phyloP scores from a whole-genome alignment of 345 rosid species.

The Ailanthus altissimus region DNA sequence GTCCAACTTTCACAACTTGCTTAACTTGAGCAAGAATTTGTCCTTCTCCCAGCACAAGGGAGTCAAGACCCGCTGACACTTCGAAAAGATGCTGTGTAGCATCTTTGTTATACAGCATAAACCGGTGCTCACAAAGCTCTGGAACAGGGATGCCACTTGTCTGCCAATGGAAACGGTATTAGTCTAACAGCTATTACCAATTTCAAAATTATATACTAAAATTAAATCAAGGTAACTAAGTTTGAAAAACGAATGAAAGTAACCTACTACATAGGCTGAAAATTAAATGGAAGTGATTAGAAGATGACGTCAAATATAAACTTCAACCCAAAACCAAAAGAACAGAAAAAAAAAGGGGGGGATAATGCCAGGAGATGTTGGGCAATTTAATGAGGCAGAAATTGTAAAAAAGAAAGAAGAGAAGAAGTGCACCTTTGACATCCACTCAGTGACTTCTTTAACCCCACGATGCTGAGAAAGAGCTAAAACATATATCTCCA shows the following conservation, averaged over 20 bases:
- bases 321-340: neutral
- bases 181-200: neutral
- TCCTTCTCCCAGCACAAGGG: slow-evolving; percentile 80
- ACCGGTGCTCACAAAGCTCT: slow-evolving; percentile 72
- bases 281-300: neutral
- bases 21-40: slow-evolving; percentile 85
- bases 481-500: slow-evolving; percentile 76
- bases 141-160: slow-evolving; percentile 76
- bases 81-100: slow-evolving; percentile 86
- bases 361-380: neutral
- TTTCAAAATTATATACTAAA: neutral
- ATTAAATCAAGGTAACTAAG: neutral
- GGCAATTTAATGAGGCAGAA: neutral
- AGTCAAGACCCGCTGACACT: slow-evolving; percentile 93
- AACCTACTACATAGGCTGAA: neutral
- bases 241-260: neutral
- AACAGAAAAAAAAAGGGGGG: neutral
- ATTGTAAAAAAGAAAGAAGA: neutral
- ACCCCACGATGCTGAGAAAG: slow-evolving; percentile 81
- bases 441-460: slow-evolving; percentile 85
- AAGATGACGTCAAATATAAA: neutral
- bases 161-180: slow-evolving; percentile 43
- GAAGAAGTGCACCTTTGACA: slow-evolving; percentile 68
- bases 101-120: slow-evolving; percentile 80
- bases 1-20: slow-evolving; percentile 75